These are phyloP conservation scores for Talaromyces wortmannii DNA, from an alignment of 495 filamentous ascomycete genomes.

Conservation along the genomic window DNA sequence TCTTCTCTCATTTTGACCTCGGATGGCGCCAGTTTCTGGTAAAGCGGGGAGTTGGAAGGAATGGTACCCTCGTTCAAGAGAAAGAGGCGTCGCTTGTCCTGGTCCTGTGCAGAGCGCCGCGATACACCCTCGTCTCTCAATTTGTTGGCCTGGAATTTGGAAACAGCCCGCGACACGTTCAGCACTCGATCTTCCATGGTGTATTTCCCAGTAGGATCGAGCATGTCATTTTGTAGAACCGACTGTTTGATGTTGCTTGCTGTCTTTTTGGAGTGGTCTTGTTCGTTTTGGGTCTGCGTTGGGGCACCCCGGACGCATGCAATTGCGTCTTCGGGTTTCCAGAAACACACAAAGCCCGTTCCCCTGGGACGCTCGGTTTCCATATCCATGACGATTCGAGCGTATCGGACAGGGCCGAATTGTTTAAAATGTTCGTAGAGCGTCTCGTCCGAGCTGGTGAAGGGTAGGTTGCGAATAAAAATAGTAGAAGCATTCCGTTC, in stretches of 20 bases:
- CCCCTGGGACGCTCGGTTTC: slow-evolving; percentile 80
- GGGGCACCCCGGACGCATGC: slow-evolving; percentile 71
- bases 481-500: slow-evolving; percentile 63
- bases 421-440: slow-evolving; percentile 75
- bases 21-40: slow-evolving; percentile 64
- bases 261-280: slow-evolving; percentile 25
- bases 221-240: slow-evolving; percentile 72
- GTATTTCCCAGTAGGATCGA: slow-evolving; percentile 73
- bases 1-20: slow-evolving; percentile 86
- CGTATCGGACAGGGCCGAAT: slow-evolving; percentile 83
- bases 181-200: slow-evolving; percentile 85
- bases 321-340: slow-evolving; percentile 62
- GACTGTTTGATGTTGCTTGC: slow-evolving; percentile 55
- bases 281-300: slow-evolving; percentile 33
- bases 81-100: slow-evolving; percentile 89
- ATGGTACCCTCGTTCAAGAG: slow-evolving; percentile 85
- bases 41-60: slow-evolving; percentile 60
- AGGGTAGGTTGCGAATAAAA: slow-evolving; percentile 94
- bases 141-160: slow-evolving; percentile 65
- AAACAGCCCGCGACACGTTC: slow-evolving; percentile 77
- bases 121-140: slow-evolving; percentile 63
- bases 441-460: slow-evolving; percentile 68
- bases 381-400: slow-evolving; percentile 78
- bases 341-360: slow-evolving; percentile 94
- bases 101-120: slow-evolving; percentile 60